phyloP scores from a whole-genome alignment of 768 basidiomycete species.

The Podaxis rugospora region DNA sequence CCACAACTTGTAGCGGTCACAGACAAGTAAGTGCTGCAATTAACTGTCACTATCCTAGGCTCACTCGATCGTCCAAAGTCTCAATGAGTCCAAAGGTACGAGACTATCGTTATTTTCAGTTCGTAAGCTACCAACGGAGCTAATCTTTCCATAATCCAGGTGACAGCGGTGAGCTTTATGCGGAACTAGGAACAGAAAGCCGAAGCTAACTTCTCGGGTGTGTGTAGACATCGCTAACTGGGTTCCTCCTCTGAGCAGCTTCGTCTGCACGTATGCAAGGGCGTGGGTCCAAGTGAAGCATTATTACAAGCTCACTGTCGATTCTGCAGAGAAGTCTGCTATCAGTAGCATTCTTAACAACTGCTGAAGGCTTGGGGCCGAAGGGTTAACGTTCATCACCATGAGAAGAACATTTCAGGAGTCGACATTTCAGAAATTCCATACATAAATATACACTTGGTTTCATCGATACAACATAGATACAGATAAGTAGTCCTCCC shows the following conservation, averaged over 20 bases:
- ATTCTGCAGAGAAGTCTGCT: slow-evolving; percentile 47
- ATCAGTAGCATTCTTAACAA: slow-evolving; percentile 32
- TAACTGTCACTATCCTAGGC: not conserved
- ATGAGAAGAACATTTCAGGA: not conserved
- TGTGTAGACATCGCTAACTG: slow-evolving; percentile 42
- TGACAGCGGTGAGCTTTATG: slow-evolving; percentile 33
- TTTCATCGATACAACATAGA: not conserved
- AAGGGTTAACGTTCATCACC: not conserved
- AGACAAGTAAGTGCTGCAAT: slow-evolving; percentile 24
- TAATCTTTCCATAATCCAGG: slow-evolving; percentile 21
- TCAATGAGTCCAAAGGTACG: slow-evolving; percentile 45
- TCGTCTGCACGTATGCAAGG: slow-evolving; percentile 46
- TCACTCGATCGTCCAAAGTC: slow-evolving; percentile 17
- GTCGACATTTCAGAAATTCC: not conserved
- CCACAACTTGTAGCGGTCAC: slow-evolving; percentile 53
- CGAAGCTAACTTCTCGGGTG: not conserved
- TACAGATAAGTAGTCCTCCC: not conserved
- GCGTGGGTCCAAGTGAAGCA: slow-evolving; percentile 54
- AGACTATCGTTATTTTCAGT: not conserved
- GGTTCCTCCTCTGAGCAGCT: slow-evolving; percentile 45
- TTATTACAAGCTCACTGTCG: slow-evolving; percentile 43
- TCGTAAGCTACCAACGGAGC: not conserved
- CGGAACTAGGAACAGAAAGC: no score
- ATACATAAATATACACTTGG: not conserved
- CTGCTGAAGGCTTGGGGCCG: slow-evolving; percentile 23